Evolutionary conservation across 1,139 yeast species (phyloP), one percentile per base, ranked within the genome.

Genomic region (Petasospora fabianii): DNA sequence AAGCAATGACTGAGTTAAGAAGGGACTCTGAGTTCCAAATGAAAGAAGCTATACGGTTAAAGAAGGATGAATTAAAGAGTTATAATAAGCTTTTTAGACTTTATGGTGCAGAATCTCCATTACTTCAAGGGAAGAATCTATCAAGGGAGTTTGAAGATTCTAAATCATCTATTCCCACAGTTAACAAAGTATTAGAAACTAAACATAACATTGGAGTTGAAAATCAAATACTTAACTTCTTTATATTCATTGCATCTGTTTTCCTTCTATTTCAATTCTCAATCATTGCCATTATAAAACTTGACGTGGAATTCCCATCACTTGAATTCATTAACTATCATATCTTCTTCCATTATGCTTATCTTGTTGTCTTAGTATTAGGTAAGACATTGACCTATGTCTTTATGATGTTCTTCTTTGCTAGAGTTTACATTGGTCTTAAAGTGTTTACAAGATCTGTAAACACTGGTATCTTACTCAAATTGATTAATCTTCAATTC

Each of bases 341-440:
- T 8, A 24, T 26, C 13, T 27, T 48, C 19, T 43, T 50, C 35
- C 36, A 44, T 20, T 45, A 47, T 32, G 39, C 46, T 4, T 49
- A 46, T 24, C 32, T 50, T 22, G 13, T 24, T 2, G 38, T 47
- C 5, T 35, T 53, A 7, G 14, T 47, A 3, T 2, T 44, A 7
- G 56, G 53, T 8, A 53, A 53, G 32, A 13, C 40, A 2, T 26
- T 53, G 14, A 47, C 48, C 4, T 42, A 50, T 27, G 27, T 50
- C 3, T 47, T 43, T 14, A 26, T 50, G 33, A 5, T 39, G 2
- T 41, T 44, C 1, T 51, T 53, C 38, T 43, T 48, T 27, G 33
- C 41, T 11, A 44, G 54, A 34, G 34, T 49, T 18, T 53, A 53
- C 29, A 44, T 51, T 27, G 55, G 56, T 3, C 16, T 49, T 10